These are phyloP conservation scores for Fragilaria crotonensis DNA, from an alignment of 108 stramenopile genomes.

Conservation along the genomic window DNA sequence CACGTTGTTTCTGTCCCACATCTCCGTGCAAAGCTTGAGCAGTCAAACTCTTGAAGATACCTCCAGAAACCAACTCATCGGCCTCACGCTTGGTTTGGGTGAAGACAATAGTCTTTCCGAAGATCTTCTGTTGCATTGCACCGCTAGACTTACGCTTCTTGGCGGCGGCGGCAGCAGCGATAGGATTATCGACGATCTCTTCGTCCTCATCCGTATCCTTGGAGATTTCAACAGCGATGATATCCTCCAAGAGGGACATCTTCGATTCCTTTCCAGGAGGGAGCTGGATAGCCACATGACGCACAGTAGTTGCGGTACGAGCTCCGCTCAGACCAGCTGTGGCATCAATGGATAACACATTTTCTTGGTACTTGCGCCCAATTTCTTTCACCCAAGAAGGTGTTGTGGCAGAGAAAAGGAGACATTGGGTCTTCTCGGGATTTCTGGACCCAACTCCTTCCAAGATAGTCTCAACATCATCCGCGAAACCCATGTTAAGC, in stretches of 20 bases:
- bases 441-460: conserved; percentile 56
- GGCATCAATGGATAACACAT: conserved; percentile 89
- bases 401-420: conserved; percentile 98
- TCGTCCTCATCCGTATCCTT: conserved; percentile 56
- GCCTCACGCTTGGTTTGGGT: conserved; percentile 91
- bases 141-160: conserved; percentile 47
- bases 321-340: conserved; percentile 71
- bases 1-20: conserved; percentile 97
- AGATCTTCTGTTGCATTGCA: conserved; percentile 87
- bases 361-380: conserved; percentile 75
- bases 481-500: conserved; percentile 99
- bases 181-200: conserved; percentile 68
- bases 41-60: conserved; percentile 79
- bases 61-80: conserved; percentile 88
- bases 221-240: conserved; percentile 89
- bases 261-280: conserved; percentile 82
- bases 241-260: conserved; percentile 76
- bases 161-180: conserved; percentile 81
- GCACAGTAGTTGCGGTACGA: conserved; percentile 90
- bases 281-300: conserved; percentile 90
- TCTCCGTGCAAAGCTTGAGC: conserved; percentile 98
- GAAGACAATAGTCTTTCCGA: conserved; percentile 97
- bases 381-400: conserved; percentile 95
- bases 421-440: conserved; percentile 78
- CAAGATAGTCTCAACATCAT: conserved; percentile 94